A percentile compares a stretch with the other conserved stretches of the same genome.
Evolutionary conservation across 805 yeast species (phyloP).

Genomic region (Candida cerambycidarum): DNA sequence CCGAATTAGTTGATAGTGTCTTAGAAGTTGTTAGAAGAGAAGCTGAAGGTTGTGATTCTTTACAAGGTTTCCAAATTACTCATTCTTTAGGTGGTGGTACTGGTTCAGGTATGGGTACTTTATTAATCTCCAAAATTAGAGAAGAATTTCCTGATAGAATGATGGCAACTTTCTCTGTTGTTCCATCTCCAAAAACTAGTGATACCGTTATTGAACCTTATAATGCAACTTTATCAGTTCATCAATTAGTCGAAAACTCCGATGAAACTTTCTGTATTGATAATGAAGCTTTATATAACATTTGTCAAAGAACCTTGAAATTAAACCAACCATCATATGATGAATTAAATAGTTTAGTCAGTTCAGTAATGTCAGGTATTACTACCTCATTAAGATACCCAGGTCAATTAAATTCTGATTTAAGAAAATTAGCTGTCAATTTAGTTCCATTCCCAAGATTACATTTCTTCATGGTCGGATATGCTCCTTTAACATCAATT

Average conservation of each 20-base stretch:
- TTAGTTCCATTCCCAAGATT: conserved; percentile 93
- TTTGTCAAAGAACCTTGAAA: conserved; percentile 83
- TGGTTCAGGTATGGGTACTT: conserved; percentile 95
- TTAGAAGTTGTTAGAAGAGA: conserved; percentile 90
- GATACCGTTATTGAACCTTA: conserved; percentile 96
- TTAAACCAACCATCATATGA: conserved; percentile 74
- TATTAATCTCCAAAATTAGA: conserved; percentile 78
- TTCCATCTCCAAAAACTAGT: conserved; percentile 87
- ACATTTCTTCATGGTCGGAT: conserved; percentile 94
- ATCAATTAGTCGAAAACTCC: conserved; percentile 86
- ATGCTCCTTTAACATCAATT: conserved; percentile 84
- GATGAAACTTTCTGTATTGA: conserved; percentile 95
- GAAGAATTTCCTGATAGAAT: conserved; percentile 94
- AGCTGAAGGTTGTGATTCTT: conserved; percentile 88
- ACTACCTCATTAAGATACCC: conserved; percentile 93
- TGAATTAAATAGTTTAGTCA: conserved; percentile 79
- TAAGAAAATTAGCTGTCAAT: conserved; percentile 91
- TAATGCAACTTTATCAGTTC: conserved; percentile 87
- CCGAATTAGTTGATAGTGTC: conserved; percentile 87
- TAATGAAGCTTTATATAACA: conserved; percentile 89
- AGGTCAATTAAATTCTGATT: conserved; percentile 90
- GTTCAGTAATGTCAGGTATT: conserved; percentile 93
- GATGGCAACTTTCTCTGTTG: conserved; percentile 93
- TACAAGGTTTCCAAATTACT: conserved; percentile 90
- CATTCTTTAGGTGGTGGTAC: conserved; percentile 75